These are phyloP conservation scores for Xylaria sp. DNA, from an alignment of 2,329 filamentous ascomycete species.

Conservation along the genomic window DNA sequence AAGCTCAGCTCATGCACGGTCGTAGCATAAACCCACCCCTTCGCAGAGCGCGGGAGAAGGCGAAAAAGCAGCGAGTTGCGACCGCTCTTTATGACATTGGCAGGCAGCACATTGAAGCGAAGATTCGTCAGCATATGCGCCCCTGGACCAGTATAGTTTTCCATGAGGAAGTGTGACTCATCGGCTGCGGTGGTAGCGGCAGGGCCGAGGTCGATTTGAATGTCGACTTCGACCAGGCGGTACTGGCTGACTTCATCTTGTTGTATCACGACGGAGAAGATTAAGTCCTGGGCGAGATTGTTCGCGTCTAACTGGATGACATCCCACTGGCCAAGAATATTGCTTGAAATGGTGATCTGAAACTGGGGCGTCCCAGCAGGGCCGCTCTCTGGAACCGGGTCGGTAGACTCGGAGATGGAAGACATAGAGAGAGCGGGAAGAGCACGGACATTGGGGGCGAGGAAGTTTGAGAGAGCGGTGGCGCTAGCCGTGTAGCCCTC, in stretches of 20 bases:
- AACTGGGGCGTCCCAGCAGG: conserved; percentile 4
- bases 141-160: not conserved
- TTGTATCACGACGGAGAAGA: conserved; percentile 12
- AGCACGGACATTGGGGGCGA: conserved; percentile 11
- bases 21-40: conserved; percentile 19
- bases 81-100: not conserved
- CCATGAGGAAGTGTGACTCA: not conserved
- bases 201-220: conserved; percentile 10
- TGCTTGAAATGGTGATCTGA: not conserved
- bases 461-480: conserved; percentile 1
- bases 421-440: not conserved
- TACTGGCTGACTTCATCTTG: conserved; percentile 20
- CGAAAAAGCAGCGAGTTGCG: conserved; percentile 4
- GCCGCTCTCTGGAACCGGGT: not conserved
- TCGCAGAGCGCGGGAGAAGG: conserved; percentile 13
- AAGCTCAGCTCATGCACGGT: conserved; percentile 16
- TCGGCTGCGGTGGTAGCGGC: not conserved
- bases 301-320: conserved; percentile 6
- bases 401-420: not conserved
- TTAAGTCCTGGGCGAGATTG: conserved; percentile 21
- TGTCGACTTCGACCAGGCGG: conserved; percentile 9
- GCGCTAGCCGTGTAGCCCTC: not conserved
- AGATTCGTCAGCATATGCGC: conserved; percentile 21
- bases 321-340: conserved; percentile 6
- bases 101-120: conserved; percentile 22